Evolutionary conservation across 106 monocot genomes (phyloP).

Genomic region (Dioscorea dumetorum): DNA sequence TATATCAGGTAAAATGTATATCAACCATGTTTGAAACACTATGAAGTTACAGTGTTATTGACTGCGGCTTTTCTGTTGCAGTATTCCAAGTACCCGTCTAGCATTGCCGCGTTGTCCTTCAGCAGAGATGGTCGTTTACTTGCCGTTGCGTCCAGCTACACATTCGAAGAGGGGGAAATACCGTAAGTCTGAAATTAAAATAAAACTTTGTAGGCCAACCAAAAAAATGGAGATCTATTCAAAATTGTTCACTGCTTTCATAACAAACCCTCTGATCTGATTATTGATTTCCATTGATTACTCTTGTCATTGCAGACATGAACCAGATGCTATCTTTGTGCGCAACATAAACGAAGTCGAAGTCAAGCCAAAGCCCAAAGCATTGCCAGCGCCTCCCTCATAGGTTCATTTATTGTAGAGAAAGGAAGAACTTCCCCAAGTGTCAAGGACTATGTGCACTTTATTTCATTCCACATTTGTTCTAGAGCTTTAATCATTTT

Average conservation of each 20-base stretch:
- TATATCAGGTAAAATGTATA: slow-evolving; percentile 67
- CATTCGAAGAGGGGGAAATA: slow-evolving; percentile 89
- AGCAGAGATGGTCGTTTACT: slow-evolving; percentile 79
- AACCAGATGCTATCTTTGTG: slow-evolving; percentile 81
- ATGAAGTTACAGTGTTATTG: too few species aligned
- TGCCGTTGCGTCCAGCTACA: slow-evolving; percentile 95
- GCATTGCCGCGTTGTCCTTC: slow-evolving; percentile 92
- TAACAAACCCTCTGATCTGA: background rate
- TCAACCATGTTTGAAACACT: background rate
- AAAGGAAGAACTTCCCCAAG: background rate
- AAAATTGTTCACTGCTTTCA: too few species aligned
- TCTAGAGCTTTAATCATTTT: background rate
- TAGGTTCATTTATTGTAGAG: background rate
- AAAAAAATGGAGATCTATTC: too few species aligned
- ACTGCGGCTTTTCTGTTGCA: slow-evolving; percentile 12
- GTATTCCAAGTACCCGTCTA: slow-evolving; percentile 86
- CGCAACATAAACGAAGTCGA: slow-evolving; percentile 82
- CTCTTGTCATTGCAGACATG: slow-evolving; percentile 37
- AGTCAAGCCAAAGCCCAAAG: slow-evolving; percentile 96
- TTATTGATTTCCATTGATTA: background rate
- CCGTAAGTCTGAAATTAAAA: slow-evolving; percentile 31
- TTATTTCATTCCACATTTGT: background rate
- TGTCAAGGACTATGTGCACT: background rate
- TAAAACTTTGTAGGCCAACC: too few species aligned
- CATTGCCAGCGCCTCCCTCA: slow-evolving; percentile 43